Conservation (phyloP, 345 rosid genomes). For the Rhodomyrtus tomentosa region DNA sequence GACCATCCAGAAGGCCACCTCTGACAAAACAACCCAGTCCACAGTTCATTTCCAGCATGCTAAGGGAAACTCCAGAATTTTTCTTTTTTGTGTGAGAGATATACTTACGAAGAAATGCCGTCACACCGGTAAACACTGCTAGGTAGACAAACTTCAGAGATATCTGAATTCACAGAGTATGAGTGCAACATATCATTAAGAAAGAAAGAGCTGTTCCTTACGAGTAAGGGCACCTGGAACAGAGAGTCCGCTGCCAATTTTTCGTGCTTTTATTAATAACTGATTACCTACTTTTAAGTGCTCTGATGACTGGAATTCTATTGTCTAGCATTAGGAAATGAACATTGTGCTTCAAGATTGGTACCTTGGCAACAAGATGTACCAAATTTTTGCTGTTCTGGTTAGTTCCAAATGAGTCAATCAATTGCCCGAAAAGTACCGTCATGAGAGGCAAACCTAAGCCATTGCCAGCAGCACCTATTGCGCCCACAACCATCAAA, state of each 20-base stretch:
- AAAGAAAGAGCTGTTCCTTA: neutral
- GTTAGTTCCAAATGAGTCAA: conserved; percentile 56
- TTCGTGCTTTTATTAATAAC: neutral
- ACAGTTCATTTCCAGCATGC: neutral
- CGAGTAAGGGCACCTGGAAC: too few relatives aligned
- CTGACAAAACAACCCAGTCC: conserved; percentile 12
- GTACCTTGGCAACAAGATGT: conserved; percentile 45
- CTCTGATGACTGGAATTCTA: neutral
- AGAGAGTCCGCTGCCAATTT: neutral
- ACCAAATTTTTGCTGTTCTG: conserved; percentile 20
- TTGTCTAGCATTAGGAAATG: neutral
- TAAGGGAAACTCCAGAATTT: neutral
- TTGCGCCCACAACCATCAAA: conserved; percentile 59
- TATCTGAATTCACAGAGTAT: conserved; percentile 29
- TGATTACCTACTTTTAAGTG: neutral
- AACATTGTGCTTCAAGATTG: neutral
- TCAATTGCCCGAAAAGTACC: conserved; percentile 53
- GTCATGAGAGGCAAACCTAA: conserved; percentile 67
- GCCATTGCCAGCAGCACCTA: conserved; percentile 71
- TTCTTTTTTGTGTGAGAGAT: neutral
- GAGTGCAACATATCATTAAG: neutral
- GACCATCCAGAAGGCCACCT: conserved; percentile 82
- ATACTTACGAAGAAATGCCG: conserved; percentile 69
- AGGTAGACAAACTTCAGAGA: conserved; percentile 64
- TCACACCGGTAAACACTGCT: conserved; percentile 53